Evolutionary conservation across 108 stramenopile species (phyloP).

Genomic region (Nannochloropsis gaditana): DNA sequence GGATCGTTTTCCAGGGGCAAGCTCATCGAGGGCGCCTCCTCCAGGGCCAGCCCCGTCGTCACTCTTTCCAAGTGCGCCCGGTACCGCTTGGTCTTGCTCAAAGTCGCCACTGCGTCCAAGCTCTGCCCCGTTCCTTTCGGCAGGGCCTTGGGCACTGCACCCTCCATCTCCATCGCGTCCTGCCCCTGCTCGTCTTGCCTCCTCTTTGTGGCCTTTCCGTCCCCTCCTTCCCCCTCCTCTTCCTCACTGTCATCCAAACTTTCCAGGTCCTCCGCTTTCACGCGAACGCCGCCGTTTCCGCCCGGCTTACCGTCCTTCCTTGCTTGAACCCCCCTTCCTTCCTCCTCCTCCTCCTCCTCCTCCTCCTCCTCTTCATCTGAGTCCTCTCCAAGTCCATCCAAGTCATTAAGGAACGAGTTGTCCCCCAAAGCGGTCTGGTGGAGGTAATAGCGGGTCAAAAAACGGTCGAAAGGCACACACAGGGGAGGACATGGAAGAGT

Average conservation of each 20-base stretch:
- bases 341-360: slow-evolving; percentile 22
- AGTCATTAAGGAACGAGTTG: slow-evolving; percentile 31
- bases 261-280: background rate
- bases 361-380: slow-evolving; percentile 35
- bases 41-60: slow-evolving; percentile 24
- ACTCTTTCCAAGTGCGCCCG: slow-evolving; percentile 25
- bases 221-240: background rate
- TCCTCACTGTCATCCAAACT: background rate
- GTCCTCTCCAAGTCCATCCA: slow-evolving; percentile 47
- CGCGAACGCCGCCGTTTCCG: slow-evolving; percentile 16
- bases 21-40: slow-evolving; percentile 26
- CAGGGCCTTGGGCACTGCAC: background rate
- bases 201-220: slow-evolving; percentile 30
- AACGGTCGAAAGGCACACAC: no score
- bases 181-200: slow-evolving; percentile 35
- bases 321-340: background rate
- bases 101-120: background rate
- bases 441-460: no score
- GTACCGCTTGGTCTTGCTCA: background rate
- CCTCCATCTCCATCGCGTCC: slow-evolving; percentile 23
- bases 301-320: slow-evolving; percentile 25
- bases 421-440: no score
- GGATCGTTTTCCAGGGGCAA: slow-evolving; percentile 42
- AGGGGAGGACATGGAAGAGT: no score
- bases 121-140: background rate